Base-by-base conservation (phyloP, 441 rosid genomes). In the Gossypium davidsonii region DNA sequence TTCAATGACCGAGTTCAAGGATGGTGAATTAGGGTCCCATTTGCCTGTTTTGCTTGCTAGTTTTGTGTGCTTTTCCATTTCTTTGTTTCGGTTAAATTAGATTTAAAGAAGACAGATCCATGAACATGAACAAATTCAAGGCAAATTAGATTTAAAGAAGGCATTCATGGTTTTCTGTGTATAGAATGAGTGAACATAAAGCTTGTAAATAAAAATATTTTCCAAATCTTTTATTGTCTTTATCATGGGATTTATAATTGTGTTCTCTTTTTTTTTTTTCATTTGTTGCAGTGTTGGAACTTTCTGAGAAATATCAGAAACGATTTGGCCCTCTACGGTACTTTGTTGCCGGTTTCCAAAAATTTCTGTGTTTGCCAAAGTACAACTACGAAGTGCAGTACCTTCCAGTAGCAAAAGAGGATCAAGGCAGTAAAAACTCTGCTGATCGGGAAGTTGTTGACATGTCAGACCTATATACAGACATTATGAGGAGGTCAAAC, bases 251-350 rank as follows among this genome's bases (percentile, higher is more conserved):
- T 51, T 48, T 28, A 0, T 52, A 46, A 42, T 61, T 18, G 18
- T 75, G 60, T 62, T 11, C 39, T 34, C 39, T 34, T 34, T 34
- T 65, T 31, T 25, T 72, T 28, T 34, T 63, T 82, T 62, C 57
- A 44, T 25, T 0, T 69, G 71, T 80, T 86, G 80, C 88, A 93
- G 99, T 95, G 67, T 86, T 95, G 87, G 97, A 95, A 82, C 92
- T 91, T 71, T 95, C 99, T 3, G 98, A 87, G 83, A 95, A 87
- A 82, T 89, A 90, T 80, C 98, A 93, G 82, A 91, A 85, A 83
- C 91, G 89, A 44, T 95, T 88, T 82, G 99, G 99, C 81, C 98
- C 99, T 17, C 76, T 95, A 85, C 97, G 98, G 64, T 95, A 95
- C 78, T 84, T 95, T 75, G 92, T 95, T 83, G 99, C 99, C 77